Conservation (phyloP, 2,329 filamentous ascomycete species). For the Microdochium paspali region DNA sequence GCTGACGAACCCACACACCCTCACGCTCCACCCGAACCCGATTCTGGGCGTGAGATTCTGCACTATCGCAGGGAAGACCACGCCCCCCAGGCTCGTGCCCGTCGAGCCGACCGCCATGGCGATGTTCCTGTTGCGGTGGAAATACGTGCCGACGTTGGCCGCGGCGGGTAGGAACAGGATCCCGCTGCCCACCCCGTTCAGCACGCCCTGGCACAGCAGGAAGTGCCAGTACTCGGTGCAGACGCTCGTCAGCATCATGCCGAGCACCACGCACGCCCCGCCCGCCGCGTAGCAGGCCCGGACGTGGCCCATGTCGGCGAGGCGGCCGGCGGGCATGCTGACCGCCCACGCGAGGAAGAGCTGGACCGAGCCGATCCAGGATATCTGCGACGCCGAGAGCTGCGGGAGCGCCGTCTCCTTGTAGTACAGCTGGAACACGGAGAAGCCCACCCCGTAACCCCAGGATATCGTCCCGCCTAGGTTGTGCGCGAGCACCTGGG, state of each 20-base stretch:
- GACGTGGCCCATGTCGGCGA: slow-evolving; percentile 23
- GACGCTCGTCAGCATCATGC: slow-evolving; percentile 27
- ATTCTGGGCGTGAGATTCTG: slow-evolving; percentile 26
- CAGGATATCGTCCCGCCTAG: slow-evolving; percentile 11
- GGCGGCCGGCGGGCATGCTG: slow-evolving; percentile 19
- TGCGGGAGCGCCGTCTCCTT: slow-evolving; percentile 2
- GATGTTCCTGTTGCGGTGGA: slow-evolving; percentile 12
- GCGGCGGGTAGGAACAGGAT: slow-evolving; percentile 12
- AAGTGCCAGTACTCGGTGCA: slow-evolving; percentile 25
- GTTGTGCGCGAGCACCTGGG: slow-evolving; percentile 8
- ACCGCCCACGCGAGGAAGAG: slow-evolving; percentile 7
- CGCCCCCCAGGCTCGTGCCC: slow-evolving; percentile 18
- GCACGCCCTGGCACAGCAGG: slow-evolving; percentile 13
- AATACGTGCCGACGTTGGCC: slow-evolving; percentile 19
- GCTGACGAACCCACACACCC: slow-evolving; percentile 30
- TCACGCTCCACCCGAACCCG: slow-evolving; percentile 41
- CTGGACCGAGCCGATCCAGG: not conserved
- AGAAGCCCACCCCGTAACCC: slow-evolving; percentile 9
- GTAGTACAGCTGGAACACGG: slow-evolving; percentile 11
- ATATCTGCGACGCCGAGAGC: not conserved
- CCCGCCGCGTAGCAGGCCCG: slow-evolving; percentile 12
- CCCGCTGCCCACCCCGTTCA: slow-evolving; percentile 11
- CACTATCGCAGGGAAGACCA: slow-evolving; percentile 33
- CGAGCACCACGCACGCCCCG: slow-evolving; percentile 14
- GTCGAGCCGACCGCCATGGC: slow-evolving; percentile 11